Evolutionary conservation across 1,284 basidiomycete genomes (phyloP), one percentile per base, ranked within the genome.

Genomic region (Fomitopsis palustris): DNA sequence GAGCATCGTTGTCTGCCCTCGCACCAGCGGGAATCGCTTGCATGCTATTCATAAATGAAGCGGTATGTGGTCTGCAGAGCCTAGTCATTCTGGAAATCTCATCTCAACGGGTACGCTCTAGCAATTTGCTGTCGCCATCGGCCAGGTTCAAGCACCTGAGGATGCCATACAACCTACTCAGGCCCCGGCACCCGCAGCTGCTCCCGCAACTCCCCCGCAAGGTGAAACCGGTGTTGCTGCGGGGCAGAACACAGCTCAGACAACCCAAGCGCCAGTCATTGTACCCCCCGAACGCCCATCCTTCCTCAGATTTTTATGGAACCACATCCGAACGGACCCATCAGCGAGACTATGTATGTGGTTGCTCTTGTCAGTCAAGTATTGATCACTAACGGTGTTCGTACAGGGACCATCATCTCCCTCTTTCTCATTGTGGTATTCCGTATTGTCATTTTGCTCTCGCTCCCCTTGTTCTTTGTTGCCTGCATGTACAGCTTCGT

Each of bases 131-230:
- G 84, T 90, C 33, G 76, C 93, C 17, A 84, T 94, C 8, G 84
- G 90, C 62, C 87, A 92, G 61, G 86, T 95, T 25, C 93, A 95
- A 78, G 83, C 86, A 1, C 90, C 92, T 1, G 93, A 95, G 69
- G 82, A 88, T 62, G 74, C 74, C 21, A 69, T 74, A 10, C 38
- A 65, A 43, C 62, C 73, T 21, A 42, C 63, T 6, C 58, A 70
- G 25, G 53, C 63, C 3, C 61, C 67, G 25, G 47, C 65, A 29
- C 61, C 68, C n/a, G 43, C 62, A 31, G 58, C 69, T 10, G 6
- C 25, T 41, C 54, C 69, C 42, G 29, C 62, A 3, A 14, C 58
- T 58, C 45, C 45, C 12, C 14, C 12, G 54, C 60, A 47, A 56
- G 27, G 17, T 47, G 45, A 10, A 27, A 37, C 47, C 2, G 21